Percentiles rank a stretch among this genome's conserved stretches.
Conservation (phyloP, 179 eudicot genomes). For the Patellifolia procumbens region DNA sequence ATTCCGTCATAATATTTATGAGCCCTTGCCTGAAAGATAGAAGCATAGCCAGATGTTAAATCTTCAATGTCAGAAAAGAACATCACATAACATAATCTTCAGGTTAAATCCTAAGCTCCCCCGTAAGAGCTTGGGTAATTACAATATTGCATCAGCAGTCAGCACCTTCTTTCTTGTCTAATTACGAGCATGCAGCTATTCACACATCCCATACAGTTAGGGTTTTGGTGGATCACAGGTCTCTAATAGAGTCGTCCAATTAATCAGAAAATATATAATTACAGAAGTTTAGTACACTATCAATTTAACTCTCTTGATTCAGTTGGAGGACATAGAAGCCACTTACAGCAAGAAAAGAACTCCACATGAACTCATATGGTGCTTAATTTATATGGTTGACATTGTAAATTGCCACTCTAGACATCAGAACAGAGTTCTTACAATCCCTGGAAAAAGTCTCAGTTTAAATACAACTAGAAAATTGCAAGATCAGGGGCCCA, state of each 20-base stretch:
- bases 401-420: background rate
- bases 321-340: background rate
- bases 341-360: background rate
- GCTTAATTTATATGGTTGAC: background rate
- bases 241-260: slow-evolving; percentile 1
- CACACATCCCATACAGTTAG: background rate
- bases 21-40: slow-evolving; percentile 67
- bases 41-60: no score
- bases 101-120: background rate
- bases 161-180: background rate
- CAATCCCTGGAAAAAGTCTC: background rate
- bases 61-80: no score
- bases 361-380: background rate
- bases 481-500: background rate
- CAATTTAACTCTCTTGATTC: background rate
- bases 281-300: background rate
- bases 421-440: background rate
- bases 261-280: background rate
- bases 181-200: background rate
- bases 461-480: background rate
- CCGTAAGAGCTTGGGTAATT: background rate
- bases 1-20: slow-evolving; percentile 83
- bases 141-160: background rate
- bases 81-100: background rate
- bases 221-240: background rate